A percentile compares a stretch with the other conserved stretches of the same genome.
phyloP scores from a whole-genome alignment of 768 basidiomycete species.

The Psilocybe sp. region DNA sequence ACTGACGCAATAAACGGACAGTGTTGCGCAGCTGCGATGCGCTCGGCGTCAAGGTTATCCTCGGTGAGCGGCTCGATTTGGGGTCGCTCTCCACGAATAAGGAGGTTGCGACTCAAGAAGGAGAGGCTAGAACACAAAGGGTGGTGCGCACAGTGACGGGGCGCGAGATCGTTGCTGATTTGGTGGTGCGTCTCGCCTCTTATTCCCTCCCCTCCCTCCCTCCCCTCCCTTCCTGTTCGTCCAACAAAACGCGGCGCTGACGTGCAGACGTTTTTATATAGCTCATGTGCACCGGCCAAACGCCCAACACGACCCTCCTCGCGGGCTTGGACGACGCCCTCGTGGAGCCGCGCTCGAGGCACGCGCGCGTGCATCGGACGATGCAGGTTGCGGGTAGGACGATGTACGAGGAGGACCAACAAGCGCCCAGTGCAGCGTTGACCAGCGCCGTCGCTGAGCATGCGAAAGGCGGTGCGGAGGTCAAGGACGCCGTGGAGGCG shows the following conservation, averaged over 20 bases:
- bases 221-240: background rate
- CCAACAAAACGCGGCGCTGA: no score
- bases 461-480: no score
- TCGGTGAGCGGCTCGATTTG: conserved; percentile 54
- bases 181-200: conserved; percentile 39
- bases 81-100: conserved; percentile 19
- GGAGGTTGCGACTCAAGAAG: conserved; percentile 2
- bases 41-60: conserved; percentile 45
- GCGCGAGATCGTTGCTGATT: conserved; percentile 47
- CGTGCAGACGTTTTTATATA: conserved; percentile 10
- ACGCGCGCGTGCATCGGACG: conserved; percentile 45
- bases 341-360: conserved; percentile 34
- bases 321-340: conserved; percentile 36
- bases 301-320: conserved; percentile 51
- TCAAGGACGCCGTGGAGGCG: background rate
- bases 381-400: conserved; percentile 40
- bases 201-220: background rate
- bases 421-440: background rate
- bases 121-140: conserved; percentile 23
- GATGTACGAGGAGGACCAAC: conserved; percentile 13
- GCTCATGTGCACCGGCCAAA: conserved; percentile 63
- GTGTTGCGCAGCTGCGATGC: conserved; percentile 37
- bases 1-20: conserved; percentile 5
- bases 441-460: conserved; percentile 11
- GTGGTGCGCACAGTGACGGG: conserved; percentile 48